Conservation (phyloP, 208 protist genomes). For the Leishmania tropica region DNA sequence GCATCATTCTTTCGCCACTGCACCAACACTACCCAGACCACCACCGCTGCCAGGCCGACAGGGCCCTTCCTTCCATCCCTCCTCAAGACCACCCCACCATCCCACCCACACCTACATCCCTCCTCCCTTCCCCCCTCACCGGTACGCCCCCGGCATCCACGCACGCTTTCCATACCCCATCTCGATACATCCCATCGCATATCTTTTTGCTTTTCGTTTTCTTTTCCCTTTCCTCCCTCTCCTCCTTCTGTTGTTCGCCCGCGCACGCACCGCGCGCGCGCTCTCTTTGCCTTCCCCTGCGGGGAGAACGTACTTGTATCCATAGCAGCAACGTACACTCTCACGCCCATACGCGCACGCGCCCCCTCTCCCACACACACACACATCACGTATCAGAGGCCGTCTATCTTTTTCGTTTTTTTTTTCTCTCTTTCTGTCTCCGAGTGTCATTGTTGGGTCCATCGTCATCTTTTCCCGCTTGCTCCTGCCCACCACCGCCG, state of each 20-base stretch:
- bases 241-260: slow-evolving; percentile 3
- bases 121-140: background rate
- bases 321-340: background rate
- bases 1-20: background rate
- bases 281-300: background rate
- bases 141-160: too few species aligned
- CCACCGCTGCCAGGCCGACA: background rate
- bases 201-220: too few species aligned
- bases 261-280: background rate
- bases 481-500: background rate
- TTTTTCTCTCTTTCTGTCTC: background rate
- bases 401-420: background rate
- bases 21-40: background rate
- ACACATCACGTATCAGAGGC: background rate
- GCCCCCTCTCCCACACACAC: background rate
- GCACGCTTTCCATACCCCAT: too few species aligned
- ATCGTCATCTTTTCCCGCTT: too few species aligned
- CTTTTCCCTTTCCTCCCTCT: background rate
- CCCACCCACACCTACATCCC: too few species aligned
- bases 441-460: background rate
- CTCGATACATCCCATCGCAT: too few species aligned
- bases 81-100: too few species aligned
- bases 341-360: too few species aligned
- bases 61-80: background rate
- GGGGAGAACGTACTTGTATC: background rate